Evolutionary conservation across 2,329 filamentous ascomycete genomes (phyloP).

Genomic region (Diaporthe helianthi): DNA sequence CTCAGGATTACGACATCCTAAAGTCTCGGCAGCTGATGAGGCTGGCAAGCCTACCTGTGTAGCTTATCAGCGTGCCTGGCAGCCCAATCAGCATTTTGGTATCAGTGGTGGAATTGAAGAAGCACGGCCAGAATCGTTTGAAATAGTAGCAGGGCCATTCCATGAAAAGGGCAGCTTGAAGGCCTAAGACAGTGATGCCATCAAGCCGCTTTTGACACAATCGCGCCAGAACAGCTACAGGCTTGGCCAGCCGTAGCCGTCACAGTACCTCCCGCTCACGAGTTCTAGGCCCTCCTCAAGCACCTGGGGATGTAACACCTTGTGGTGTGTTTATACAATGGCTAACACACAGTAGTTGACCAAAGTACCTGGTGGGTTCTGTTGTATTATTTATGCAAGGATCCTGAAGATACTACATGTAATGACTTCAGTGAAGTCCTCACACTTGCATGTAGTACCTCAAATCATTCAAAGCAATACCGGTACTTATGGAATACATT

Average conservation of each 20-base stretch:
- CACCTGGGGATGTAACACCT: no score
- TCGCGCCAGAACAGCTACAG: slow-evolving; percentile 1
- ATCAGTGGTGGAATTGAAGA: no score
- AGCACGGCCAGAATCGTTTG: neutral
- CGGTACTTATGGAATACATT: neutral
- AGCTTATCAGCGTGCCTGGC: neutral
- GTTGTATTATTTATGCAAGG: no score
- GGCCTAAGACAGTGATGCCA: slow-evolving; percentile 12
- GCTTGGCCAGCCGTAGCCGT: slow-evolving; percentile 13
- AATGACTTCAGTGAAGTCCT: no score
- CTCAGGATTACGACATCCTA: neutral
- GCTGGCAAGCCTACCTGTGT: neutral
- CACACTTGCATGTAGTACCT: no score
- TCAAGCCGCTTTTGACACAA: slow-evolving; percentile 23
- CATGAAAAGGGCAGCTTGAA: neutral
- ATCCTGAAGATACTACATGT: no score
- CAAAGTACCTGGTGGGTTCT: no score
- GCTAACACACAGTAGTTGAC: no score
- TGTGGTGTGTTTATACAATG: no score
- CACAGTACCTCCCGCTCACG: neutral
- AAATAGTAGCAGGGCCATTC: neutral
- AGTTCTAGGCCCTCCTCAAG: neutral
- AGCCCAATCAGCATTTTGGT: neutral
- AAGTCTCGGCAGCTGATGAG: neutral
- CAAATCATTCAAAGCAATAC: neutral